Percentiles rank a stretch among this genome's conserved stretches.
Conservation (phyloP, 176 grass and related monocot species). For the Avena atlantica region DNA sequence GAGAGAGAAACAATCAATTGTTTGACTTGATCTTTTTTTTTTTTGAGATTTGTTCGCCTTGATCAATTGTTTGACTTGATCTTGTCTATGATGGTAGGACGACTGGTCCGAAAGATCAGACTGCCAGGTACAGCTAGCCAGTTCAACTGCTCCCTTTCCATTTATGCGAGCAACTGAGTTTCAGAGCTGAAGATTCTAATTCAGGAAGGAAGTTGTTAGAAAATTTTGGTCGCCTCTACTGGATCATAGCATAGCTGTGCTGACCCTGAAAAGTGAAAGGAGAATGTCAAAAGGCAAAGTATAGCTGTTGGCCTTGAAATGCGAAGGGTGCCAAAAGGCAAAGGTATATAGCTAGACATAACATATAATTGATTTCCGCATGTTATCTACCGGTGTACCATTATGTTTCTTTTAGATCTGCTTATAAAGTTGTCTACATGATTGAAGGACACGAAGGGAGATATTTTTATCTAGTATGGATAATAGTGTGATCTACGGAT, state of each 20-base stretch:
- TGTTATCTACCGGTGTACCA: no score
- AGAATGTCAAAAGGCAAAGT: background rate
- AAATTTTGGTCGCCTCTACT: background rate
- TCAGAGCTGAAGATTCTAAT: conserved; percentile 11
- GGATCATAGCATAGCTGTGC: background rate
- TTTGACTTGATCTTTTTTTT: conserved; percentile 1
- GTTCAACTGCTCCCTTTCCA: conserved; percentile 12
- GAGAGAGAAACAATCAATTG: background rate
- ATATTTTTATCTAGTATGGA: no score
- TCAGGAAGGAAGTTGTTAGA: background rate
- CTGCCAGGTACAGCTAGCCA: background rate
- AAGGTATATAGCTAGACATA: no score
- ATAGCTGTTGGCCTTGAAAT: background rate
- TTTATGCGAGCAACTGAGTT: background rate
- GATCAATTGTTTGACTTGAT: background rate
- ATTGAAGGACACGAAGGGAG: no score
- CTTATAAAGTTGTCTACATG: no score
- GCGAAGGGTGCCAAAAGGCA: no score
- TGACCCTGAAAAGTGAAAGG: background rate
- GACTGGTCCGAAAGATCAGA: conserved; percentile 13
- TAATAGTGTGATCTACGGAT: no score
- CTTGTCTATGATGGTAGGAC: conserved; percentile 18
- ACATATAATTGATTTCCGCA: no score
- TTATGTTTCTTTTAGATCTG: no score
- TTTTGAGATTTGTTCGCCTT: no score